Percentiles rank a stretch among this genome's conserved stretches.
Conservation (phyloP, 345 rosid genomes). For the Physaria fendleri region DNA sequence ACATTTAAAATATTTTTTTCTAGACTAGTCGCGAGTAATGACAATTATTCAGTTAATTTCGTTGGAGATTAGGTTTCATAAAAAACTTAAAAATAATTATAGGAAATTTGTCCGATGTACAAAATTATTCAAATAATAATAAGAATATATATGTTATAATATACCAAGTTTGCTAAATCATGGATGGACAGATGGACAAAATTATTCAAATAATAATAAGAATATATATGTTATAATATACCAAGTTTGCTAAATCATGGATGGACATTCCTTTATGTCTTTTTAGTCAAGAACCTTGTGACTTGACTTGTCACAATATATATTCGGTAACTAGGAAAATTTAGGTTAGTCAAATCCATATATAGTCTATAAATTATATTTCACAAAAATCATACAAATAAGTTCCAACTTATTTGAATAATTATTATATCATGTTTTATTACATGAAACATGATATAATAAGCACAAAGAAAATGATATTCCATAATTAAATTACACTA, state of each 20-base stretch:
- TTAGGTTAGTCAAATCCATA: too few relatives aligned
- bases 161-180: not conserved
- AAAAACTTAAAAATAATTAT: not conserved
- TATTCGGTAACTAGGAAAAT: not conserved
- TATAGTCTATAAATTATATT: too few relatives aligned
- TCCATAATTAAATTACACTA: not conserved
- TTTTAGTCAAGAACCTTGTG: conserved; percentile 3
- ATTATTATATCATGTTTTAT: too few relatives aligned
- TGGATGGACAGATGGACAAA: conserved; percentile 9
- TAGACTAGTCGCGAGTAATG: conserved; percentile 5
- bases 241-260: not conserved
- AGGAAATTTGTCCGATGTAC: not conserved
- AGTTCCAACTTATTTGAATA: too few relatives aligned
- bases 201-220: not conserved
- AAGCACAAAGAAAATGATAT: not conserved
- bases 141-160: not conserved
- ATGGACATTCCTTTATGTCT: not conserved
- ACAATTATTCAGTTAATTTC: conserved; percentile 17
- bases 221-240: not conserved
- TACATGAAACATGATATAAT: too few relatives aligned
- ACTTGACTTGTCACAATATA: conserved; percentile 3
- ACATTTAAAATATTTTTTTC: not conserved
- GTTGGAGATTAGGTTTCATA: conserved; percentile 21
- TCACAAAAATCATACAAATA: too few relatives aligned
- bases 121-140: not conserved